A percentile compares a stretch with the other conserved stretches of the same genome.
phyloP scores from a whole-genome alignment of 352 stramenopile genomes.

The Pythium brachiatum region DNA sequence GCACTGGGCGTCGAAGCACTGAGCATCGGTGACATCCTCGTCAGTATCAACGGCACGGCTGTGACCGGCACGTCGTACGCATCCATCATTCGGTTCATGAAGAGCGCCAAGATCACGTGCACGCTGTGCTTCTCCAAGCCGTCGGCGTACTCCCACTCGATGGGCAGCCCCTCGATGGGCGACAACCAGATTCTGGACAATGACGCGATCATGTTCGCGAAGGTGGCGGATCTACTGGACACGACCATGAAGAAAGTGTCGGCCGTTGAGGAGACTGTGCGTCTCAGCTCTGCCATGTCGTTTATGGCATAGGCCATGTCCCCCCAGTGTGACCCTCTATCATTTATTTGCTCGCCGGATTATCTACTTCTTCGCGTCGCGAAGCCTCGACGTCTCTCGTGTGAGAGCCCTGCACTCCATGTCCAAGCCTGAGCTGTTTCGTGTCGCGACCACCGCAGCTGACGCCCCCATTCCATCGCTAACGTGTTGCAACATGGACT shows the following conservation, averaged over 20 bases:
- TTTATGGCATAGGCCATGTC: slow-evolving; percentile 42
- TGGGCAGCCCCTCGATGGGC: slow-evolving; percentile 11
- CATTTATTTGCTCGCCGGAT: slow-evolving; percentile 4
- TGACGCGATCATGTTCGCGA: slow-evolving; percentile 51
- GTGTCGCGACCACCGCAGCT: not conserved
- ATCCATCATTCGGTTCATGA: slow-evolving; percentile 75
- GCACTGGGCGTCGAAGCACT: slow-evolving; percentile 71
- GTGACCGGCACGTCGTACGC: slow-evolving; percentile 52
- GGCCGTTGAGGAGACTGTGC: slow-evolving; percentile 69
- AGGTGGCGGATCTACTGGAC: slow-evolving; percentile 69
- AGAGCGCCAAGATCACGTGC: slow-evolving; percentile 74
- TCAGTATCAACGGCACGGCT: slow-evolving; percentile 72
- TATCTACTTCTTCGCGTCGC: not conserved
- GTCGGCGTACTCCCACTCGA: slow-evolving; percentile 2
- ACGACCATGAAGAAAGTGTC: slow-evolving; percentile 74
- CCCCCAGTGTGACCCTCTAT: not conserved
- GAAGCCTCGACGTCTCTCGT: not conserved
- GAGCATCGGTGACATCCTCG: slow-evolving; percentile 53
- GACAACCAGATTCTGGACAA: slow-evolving; percentile 38
- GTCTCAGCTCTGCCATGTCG: slow-evolving; percentile 72
- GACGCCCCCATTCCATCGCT: not conserved
- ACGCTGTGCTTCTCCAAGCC: slow-evolving; percentile 62
- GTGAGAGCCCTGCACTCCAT: not conserved
- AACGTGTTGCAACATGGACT: not conserved
- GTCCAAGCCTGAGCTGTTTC: not conserved